phyloP scores from a whole-genome alignment of 371 early-diverging fungal genomes.

The Mucor sp. region DNA sequence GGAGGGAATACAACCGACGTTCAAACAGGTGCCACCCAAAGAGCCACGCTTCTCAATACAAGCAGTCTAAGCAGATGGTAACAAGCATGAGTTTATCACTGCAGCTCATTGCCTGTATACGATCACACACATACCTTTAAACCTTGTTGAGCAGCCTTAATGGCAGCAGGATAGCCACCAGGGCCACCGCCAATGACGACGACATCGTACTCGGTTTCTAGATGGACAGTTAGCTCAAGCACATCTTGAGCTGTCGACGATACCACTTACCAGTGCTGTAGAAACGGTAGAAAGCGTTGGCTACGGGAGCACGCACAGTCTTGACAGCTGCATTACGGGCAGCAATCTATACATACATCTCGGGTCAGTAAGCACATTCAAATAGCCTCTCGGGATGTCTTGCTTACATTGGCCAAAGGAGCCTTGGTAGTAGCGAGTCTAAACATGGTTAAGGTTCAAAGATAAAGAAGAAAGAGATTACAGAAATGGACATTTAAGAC shows the following conservation, averaged over 20 bases:
- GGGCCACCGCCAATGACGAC: conserved; percentile 97
- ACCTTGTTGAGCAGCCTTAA: conserved; percentile 98
- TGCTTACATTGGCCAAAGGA: conserved; percentile 59
- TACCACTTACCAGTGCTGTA: conserved; percentile 54
- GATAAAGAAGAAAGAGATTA: background rate
- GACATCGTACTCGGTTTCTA: conserved; percentile 74
- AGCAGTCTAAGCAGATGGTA: conserved; percentile 81
- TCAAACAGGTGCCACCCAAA: conserved; percentile 98
- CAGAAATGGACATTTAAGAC: background rate
- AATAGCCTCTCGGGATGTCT: too few species aligned
- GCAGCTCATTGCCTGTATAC: too few species aligned
- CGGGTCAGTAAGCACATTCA: background rate
- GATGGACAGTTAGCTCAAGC: background rate
- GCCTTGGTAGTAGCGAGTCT: conserved; percentile 60
- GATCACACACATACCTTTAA: conserved; percentile 70
- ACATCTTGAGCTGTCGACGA: background rate
- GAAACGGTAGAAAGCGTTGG: conserved; percentile 57
- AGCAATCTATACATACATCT: conserved; percentile 48
- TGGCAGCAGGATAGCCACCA: conserved; percentile 98
- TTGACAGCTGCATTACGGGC: conserved; percentile 54
- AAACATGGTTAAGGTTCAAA: conserved; percentile 47
- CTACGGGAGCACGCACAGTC: conserved; percentile 57
- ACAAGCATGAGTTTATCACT: too few species aligned
- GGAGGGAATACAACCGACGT: conserved; percentile 99
- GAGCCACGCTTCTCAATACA: conserved; percentile 97